Base-by-base conservation (phyloP, 2,329 filamentous ascomycete species). In the Xylaria sp. region DNA sequence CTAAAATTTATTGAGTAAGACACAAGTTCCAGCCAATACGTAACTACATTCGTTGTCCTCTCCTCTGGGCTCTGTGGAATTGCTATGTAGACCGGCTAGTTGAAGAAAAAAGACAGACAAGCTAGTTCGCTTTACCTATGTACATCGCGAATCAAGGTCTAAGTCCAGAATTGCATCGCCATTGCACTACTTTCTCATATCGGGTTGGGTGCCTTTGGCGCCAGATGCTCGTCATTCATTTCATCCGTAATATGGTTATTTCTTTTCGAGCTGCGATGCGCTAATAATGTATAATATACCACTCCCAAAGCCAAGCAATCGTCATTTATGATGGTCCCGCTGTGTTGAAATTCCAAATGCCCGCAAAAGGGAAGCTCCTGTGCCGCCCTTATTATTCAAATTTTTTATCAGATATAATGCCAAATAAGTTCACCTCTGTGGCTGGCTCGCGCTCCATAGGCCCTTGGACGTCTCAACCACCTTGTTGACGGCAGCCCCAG, bases 381-480 rank as follows among this genome's bases (percentile, higher is more conserved):
- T 21, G 53, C 40, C 37, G 54, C 44, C 29, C 29, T 60, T 16
- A 44, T 27, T 68, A 70, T 66, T 65, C 62, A 66, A 66, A 51
- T 47, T 55, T 37, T 37, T n/a, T 55, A 62, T 59, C 13, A 53
- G 18, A 71, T 53, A 23, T 60, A 58, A 37, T 62, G 37, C 13
- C n/a, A 53, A 23, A 40, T 47, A 25, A 32, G 13, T 40, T 78
- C 71, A 78, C 71, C 73, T 75, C 70, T 73, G 68, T 37, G 72
- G 72, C 54, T 78, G 76, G 42, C 77, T 77, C 2, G 77, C 79
- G 62, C 79, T 86, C 89, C 89, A 91, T 65, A 91, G 78, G 1
- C 89, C 89, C 73, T 88, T 90, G 42, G 86, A 88, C 32, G 88
- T 90, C 79, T 91, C 87, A n/a, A 89, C 80, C 16, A 90, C 83